A percentile compares a stretch with the other conserved stretches of the same genome.
phyloP scores from a whole-genome alignment of 1,284 basidiomycete genomes.

The Trametes hirsuta region DNA sequence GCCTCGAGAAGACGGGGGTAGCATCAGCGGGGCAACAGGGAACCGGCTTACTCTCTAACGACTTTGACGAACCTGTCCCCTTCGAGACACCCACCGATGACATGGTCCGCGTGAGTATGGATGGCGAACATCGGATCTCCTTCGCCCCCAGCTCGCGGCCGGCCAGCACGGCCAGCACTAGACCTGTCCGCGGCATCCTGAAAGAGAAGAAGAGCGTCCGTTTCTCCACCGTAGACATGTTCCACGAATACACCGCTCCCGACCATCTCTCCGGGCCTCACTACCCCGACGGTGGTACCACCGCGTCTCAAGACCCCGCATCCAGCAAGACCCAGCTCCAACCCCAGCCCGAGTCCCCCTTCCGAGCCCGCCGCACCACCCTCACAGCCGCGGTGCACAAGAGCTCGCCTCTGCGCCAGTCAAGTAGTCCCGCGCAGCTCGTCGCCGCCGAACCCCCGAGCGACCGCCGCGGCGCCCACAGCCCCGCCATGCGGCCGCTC shows the following conservation, averaged over 20 bases:
- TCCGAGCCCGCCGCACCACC: conserved; percentile 1
- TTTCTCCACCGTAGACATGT: conserved; percentile 36
- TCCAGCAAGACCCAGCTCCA: not conserved
- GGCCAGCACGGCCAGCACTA: conserved; percentile 28
- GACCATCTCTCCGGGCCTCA: not conserved
- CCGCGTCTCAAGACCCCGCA: not conserved
- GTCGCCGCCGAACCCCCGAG: not conserved
- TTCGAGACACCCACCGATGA: conserved; percentile 24
- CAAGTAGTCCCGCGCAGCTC: conserved; percentile 4
- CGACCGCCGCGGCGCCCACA: conserved; percentile 9
- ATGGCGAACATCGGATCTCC: conserved; percentile 7
- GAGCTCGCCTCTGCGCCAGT: conserved; percentile 20
- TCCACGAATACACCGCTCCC: conserved; percentile 26
- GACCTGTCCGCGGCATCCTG: conserved; percentile 38
- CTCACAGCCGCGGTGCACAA: conserved; percentile 9
- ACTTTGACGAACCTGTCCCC: conserved; percentile 28
- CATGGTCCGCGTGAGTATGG: not conserved
- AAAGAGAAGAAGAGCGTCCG: conserved; percentile 42
- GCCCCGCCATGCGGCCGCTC: not conserved
- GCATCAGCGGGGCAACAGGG: conserved; percentile 12
- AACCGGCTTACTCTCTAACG: conserved; percentile 5
- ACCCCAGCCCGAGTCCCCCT: conserved; percentile 1
- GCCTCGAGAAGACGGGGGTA: conserved; percentile 11
- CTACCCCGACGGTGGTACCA: not conserved
- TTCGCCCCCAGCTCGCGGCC: conserved; percentile 26